These are phyloP conservation scores for Athelia sp. DNA, from an alignment of 1,284 basidiomycete genomes.

Conservation along the genomic window DNA sequence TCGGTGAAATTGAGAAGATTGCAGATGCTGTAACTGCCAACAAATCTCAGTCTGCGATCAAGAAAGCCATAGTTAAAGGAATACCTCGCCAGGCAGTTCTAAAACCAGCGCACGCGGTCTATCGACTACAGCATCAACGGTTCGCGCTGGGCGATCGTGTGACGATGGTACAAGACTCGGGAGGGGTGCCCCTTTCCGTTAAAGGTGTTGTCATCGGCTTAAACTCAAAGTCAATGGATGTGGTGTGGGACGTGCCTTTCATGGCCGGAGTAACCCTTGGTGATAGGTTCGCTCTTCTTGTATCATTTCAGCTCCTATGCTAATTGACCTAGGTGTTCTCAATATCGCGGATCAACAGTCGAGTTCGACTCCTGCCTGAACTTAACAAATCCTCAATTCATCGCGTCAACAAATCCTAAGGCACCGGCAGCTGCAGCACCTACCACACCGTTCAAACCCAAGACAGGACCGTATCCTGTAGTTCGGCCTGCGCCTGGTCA, in stretches of 20 bases:
- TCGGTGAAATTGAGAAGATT: slow-evolving; percentile 72
- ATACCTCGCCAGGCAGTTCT: slow-evolving; percentile 94
- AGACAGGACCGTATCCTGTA: slow-evolving; percentile 61
- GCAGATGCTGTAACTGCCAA: slow-evolving; percentile 63
- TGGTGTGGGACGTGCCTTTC: slow-evolving; percentile 96
- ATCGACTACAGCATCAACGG: slow-evolving; percentile 86
- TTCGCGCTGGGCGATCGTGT: slow-evolving; percentile 95
- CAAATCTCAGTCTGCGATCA: slow-evolving; percentile 63
- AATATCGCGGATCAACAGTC: slow-evolving; percentile 84
- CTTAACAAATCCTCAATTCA: slow-evolving; percentile 77
- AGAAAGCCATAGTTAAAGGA: slow-evolving; percentile 85
- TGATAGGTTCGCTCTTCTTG: slow-evolving; percentile 57
- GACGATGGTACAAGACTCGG: slow-evolving; percentile 92
- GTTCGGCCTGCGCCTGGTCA: slow-evolving; percentile 50
- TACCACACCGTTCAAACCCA: slow-evolving; percentile 55
- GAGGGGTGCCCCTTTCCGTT: slow-evolving; percentile 87
- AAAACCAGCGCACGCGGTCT: slow-evolving; percentile 88
- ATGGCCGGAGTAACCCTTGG: slow-evolving; percentile 88
- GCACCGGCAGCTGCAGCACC: slow-evolving; percentile 36
- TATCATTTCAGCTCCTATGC: slow-evolving; percentile 1
- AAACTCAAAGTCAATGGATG: slow-evolving; percentile 83
- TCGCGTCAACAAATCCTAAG: slow-evolving; percentile 63
- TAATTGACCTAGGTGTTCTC: slow-evolving; percentile 62
- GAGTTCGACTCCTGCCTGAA: slow-evolving; percentile 85
- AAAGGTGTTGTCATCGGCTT: slow-evolving; percentile 95